Conservation (phyloP, 2,329 filamentous ascomycete genomes). For the Cladophialophora psammophila region DNA sequence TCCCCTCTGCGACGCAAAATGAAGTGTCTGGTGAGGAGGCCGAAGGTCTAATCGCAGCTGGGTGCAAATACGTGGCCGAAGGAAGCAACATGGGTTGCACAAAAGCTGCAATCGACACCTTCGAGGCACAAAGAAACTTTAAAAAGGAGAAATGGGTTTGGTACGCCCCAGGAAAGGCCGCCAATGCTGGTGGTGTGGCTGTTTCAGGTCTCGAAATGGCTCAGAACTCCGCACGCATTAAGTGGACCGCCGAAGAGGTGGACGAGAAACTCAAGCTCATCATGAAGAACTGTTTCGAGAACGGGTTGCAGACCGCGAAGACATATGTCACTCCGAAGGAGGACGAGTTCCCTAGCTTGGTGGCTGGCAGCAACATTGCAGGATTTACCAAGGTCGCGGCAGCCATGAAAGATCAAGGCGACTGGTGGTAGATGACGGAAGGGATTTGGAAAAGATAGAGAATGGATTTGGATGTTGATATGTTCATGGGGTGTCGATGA, state of each 20-base stretch:
- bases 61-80: constrained; percentile 87
- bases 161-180: constrained; percentile 97
- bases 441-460: not conserved
- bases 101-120: constrained; percentile 90
- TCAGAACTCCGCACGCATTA: constrained; percentile 88
- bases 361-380: constrained; percentile 95
- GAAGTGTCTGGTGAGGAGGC: constrained; percentile 94
- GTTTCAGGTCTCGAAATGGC: constrained; percentile 99
- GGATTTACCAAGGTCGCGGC: constrained; percentile 95
- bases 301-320: constrained; percentile 86
- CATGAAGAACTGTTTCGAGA: constrained; percentile 93
- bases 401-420: constrained; percentile 95
- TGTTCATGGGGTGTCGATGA: not conserved
- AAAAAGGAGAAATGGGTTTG: constrained; percentile 79
- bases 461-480: not conserved
- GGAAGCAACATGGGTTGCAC: constrained; percentile 99
- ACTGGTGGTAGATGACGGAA: constrained; percentile 73
- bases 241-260: constrained; percentile 88
- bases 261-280: constrained; percentile 89
- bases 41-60: constrained; percentile 76
- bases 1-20: constrained; percentile 96
- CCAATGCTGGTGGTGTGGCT: constrained; percentile 96
- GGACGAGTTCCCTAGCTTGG: constrained; percentile 85
- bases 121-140: constrained; percentile 77
- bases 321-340: constrained; percentile 81